These are phyloP conservation scores for Penicillium fuscoglaucum DNA, from an alignment of 2,329 filamentous ascomycete genomes.

Conservation along the genomic window DNA sequence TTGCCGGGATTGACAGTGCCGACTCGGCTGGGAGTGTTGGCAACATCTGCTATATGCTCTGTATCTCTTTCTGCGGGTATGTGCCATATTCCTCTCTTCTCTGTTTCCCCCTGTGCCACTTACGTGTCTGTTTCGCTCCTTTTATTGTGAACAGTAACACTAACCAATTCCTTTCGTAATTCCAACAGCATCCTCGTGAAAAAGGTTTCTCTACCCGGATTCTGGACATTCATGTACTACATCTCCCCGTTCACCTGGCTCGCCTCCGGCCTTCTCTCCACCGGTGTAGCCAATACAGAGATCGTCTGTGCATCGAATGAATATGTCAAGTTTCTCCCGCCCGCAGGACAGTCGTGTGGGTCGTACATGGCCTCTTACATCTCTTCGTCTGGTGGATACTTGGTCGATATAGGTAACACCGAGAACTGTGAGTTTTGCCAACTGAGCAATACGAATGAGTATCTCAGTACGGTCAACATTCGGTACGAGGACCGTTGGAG, in stretches of 20 bases:
- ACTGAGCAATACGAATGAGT: not conserved
- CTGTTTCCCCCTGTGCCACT: not conserved
- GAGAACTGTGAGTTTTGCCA: not conserved
- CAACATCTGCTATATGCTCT: not conserved
- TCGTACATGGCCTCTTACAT: not conserved
- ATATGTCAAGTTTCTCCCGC: not conserved
- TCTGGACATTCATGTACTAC: not conserved
- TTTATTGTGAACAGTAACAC: not conserved
- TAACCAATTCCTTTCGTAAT: not conserved
- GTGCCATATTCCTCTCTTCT: not conserved
- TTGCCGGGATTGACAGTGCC: constrained; percentile 44
- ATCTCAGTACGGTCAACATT: not conserved
- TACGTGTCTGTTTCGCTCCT: not conserved
- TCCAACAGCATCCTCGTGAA: not conserved
- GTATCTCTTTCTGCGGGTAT: not conserved
- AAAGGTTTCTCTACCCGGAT: not conserved
- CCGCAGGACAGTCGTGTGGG: not conserved
- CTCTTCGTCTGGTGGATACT: not conserved
- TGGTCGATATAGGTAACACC: not conserved
- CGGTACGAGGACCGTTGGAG: not conserved
- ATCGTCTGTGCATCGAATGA: not conserved
- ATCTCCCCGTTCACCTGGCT: not conserved
- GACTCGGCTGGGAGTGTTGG: constrained; percentile 33
- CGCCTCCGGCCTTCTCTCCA: not conserved
- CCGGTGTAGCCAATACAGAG: not conserved